phyloP scores from a whole-genome alignment of 2,329 filamentous ascomycete genomes.

The Stachybotrys chartarum region DNA sequence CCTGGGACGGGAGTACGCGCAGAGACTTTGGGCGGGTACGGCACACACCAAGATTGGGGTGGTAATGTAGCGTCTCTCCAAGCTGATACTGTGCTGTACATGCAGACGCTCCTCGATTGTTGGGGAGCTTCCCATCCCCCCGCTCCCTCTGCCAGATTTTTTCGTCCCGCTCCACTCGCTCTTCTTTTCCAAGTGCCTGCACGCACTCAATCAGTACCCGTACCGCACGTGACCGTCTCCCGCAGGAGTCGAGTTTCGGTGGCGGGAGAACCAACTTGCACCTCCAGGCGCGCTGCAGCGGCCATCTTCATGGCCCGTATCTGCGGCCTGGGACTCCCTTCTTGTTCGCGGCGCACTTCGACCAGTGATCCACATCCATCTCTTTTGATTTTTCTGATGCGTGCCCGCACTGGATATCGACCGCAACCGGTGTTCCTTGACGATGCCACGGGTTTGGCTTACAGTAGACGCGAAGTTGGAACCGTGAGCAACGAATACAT shows the following conservation, averaged over 20 bases:
- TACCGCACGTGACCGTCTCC: neutral
- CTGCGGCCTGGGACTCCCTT: neutral
- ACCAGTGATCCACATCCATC: neutral
- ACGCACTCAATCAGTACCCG: neutral
- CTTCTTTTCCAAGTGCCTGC: slow-evolving; percentile 10
- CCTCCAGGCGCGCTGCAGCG: neutral
- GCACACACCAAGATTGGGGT: slow-evolving; percentile 26
- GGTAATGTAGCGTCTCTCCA: slow-evolving; percentile 22
- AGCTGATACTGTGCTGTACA: slow-evolving; percentile 31
- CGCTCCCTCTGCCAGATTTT: slow-evolving; percentile 12
- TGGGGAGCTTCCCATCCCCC: slow-evolving; percentile 24
- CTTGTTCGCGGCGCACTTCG: neutral
- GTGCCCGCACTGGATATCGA: no score
- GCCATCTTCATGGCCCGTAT: no score
- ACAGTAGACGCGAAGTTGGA: no score
- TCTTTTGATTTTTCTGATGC: neutral
- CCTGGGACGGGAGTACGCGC: slow-evolving; percentile 15
- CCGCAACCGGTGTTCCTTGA: no score
- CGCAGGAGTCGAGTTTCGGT: neutral
- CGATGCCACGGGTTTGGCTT: no score
- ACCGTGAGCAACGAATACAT: no score
- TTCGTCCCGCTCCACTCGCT: slow-evolving; percentile 18
- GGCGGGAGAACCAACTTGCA: neutral
- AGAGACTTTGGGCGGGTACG: slow-evolving; percentile 28
- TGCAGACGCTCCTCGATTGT: slow-evolving; percentile 11